Percentiles rank a stretch among this genome's conserved stretches.
These are phyloP conservation scores for Parietichytrium sp. DNA, from an alignment of 108 stramenopile genomes.

Conservation along the genomic window DNA sequence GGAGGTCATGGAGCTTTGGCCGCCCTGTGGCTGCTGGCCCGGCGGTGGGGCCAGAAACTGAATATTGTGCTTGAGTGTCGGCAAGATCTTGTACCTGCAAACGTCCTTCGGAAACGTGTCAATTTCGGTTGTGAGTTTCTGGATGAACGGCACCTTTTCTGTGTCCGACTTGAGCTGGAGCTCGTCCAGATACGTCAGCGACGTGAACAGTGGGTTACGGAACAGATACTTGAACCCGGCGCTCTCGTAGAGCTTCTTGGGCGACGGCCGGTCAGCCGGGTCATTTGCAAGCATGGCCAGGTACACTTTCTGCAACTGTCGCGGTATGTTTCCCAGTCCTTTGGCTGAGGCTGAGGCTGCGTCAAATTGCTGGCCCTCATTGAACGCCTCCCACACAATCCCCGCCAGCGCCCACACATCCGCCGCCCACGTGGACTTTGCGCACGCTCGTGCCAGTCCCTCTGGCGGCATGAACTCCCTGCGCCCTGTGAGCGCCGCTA, in stretches of 20 bases:
- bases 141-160: constrained; percentile 1
- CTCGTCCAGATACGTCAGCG: constrained; percentile 14
- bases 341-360: too few relatives aligned
- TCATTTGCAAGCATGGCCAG: background rate
- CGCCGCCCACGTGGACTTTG: constrained; percentile 10
- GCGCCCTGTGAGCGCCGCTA: too few relatives aligned
- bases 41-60: background rate
- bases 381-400: constrained; percentile 6
- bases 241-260: background rate
- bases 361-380: background rate
- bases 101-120: background rate
- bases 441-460: background rate
- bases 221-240: constrained; percentile 24
- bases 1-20: background rate
- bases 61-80: background rate
- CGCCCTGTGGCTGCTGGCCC: background rate
- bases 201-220: background rate
- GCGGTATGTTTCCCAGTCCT: background rate
- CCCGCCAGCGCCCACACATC: constrained; percentile 6
- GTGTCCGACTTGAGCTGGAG: constrained; percentile 18
- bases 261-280: background rate
- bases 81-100: constrained; percentile 16
- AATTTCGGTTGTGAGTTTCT: background rate
- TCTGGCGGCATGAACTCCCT: constrained; percentile 34
- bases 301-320: constrained; percentile 28